Conservation (phyloP, 305 asterid species). For the Fraxinus nigra region DNA sequence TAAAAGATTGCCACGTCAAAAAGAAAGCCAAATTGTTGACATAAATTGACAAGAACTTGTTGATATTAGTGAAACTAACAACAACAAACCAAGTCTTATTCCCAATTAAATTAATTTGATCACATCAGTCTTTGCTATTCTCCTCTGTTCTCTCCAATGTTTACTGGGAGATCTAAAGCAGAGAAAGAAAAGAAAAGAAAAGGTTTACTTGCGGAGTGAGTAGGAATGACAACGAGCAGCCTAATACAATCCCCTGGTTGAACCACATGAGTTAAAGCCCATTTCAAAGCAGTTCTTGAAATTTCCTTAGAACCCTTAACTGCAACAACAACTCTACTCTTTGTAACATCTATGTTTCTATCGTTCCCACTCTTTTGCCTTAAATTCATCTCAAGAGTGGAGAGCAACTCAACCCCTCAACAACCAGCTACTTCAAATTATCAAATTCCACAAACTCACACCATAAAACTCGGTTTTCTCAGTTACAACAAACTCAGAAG, state of each 20-base stretch:
- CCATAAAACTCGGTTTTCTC: constrained; percentile 17
- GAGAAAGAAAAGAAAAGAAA: not conserved
- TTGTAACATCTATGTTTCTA: constrained; percentile 26
- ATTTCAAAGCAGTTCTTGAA: constrained; percentile 50
- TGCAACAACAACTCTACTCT: constrained; percentile 41
- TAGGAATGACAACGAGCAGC: constrained; percentile 49
- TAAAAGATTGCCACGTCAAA: not conserved
- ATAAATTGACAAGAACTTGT: not conserved
- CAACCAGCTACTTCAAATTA: constrained; percentile 17
- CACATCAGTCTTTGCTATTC: not conserved
- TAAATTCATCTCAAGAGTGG: constrained; percentile 31
- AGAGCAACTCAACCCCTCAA: not conserved
- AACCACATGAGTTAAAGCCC: constrained; percentile 68
- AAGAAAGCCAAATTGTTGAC: not conserved
- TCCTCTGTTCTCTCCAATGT: not conserved
- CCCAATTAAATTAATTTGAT: not conserved
- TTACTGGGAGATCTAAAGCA: not conserved
- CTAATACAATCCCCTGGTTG: constrained; percentile 52
- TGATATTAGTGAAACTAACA: not conserved
- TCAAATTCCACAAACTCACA: constrained; percentile 12
- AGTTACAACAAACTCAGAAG: constrained; percentile 2
- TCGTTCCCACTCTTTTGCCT: constrained; percentile 30
- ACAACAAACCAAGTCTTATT: not conserved
- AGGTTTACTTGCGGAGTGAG: constrained; percentile 44
- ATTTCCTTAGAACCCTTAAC: constrained; percentile 53